Evolutionary conservation across 148 eudicot genomes (phyloP).

Genomic region (Diospyros lotus): DNA sequence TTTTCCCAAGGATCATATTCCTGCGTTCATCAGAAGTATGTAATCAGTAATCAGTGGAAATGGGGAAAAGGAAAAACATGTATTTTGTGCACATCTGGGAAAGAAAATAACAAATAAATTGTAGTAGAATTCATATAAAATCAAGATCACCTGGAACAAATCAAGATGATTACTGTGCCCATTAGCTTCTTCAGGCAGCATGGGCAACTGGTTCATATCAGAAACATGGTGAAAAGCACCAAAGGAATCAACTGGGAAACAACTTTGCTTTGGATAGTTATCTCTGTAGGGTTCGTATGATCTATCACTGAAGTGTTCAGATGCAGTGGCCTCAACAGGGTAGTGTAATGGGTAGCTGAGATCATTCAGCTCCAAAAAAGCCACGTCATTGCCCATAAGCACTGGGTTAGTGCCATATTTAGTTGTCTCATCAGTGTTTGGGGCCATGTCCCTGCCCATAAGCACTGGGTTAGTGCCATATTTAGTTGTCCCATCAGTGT

Average conservation of each 20-base stretch:
- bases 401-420: constrained; percentile 2
- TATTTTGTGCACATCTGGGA: not conserved
- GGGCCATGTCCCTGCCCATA: too few species aligned
- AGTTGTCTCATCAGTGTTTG: not conserved
- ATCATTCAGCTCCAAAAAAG: constrained; percentile 27
- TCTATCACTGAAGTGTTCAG: not conserved
- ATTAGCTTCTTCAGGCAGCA: not conserved
- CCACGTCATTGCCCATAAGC: not conserved
- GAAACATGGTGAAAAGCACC: constrained; percentile 6
- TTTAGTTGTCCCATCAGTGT: not conserved
- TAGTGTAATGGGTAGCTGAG: constrained; percentile 9
- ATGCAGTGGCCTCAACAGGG: constrained; percentile 7
- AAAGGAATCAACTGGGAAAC: constrained; percentile 1
- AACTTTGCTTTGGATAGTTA: not conserved
- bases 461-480: too few species aligned
- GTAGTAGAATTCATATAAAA: not conserved
- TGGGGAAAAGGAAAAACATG: not conserved
- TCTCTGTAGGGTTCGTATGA: not conserved
- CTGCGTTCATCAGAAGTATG: constrained; percentile 7
- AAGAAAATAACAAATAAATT: not conserved
- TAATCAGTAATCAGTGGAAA: not conserved
- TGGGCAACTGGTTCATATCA: not conserved
- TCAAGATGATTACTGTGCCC: not conserved
- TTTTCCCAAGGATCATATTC: not conserved
- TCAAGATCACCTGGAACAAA: not conserved